These are phyloP conservation scores for Chlamydomonas sp. DNA, from an alignment of 139 green algal genomes.

Conservation along the genomic window DNA sequence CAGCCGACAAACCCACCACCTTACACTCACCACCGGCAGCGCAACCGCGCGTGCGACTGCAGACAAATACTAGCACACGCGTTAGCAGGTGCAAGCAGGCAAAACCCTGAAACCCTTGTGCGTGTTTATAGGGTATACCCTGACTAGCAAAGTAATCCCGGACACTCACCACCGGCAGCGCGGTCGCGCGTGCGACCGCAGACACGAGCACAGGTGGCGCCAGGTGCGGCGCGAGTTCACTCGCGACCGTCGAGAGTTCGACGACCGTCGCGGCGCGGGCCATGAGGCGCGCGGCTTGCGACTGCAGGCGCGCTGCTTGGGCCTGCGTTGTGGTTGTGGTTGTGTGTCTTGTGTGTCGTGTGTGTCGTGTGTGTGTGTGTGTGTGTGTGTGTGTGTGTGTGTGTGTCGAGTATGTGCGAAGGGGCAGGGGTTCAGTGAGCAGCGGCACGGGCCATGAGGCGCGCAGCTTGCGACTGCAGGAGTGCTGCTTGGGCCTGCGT, in stretches of 20 bases:
- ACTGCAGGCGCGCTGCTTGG: neutral
- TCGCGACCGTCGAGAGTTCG: neutral
- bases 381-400: too few species aligned
- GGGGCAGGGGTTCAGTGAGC: too few species aligned
- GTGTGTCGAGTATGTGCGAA: too few species aligned
- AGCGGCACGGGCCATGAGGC: neutral
- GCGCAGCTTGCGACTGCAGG: neutral
- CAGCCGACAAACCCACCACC: too few species aligned
- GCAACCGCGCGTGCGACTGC: neutral
- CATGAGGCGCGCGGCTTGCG: neutral
- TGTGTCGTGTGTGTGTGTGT: too few species aligned
- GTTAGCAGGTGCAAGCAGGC: constrained; percentile 3
- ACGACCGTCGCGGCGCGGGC: neutral
- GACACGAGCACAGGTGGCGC: neutral
- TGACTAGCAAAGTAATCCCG: too few species aligned
- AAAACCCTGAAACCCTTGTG: too few species aligned
- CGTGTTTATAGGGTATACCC: too few species aligned
- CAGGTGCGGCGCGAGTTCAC: neutral
- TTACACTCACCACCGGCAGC: constrained; percentile 1
- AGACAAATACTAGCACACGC: neutral
- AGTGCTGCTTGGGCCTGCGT: neutral
- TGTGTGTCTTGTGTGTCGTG: too few species aligned
- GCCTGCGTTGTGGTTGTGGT: too few species aligned
- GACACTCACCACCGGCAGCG: neutral
- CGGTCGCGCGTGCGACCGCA: neutral